Evolutionary conservation across 306 rosid species (phyloP).

Genomic region (Gleditsia sinensis): DNA sequence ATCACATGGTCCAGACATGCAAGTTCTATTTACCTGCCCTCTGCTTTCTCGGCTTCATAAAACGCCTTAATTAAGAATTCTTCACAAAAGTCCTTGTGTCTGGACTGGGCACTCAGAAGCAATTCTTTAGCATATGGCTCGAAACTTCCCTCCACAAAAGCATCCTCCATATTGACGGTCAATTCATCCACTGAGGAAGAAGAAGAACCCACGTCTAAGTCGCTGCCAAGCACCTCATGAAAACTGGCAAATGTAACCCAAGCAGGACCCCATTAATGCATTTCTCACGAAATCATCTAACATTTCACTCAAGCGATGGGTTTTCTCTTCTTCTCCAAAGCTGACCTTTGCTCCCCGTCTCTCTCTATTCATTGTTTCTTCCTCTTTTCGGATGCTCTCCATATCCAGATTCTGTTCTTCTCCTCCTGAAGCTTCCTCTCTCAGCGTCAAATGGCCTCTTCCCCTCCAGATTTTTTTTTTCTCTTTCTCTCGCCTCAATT

Average conservation of each 20-base stretch:
- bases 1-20: neutral
- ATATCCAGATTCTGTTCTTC: too few species aligned
- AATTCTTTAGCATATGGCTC: constrained; percentile 81
- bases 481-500: too few species aligned
- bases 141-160: constrained; percentile 52
- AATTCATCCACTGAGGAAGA: constrained; percentile 68
- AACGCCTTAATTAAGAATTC: constrained; percentile 91
- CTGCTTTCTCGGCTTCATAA: constrained; percentile 94
- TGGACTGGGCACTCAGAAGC: constrained; percentile 72
- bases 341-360: too few species aligned
- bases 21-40: constrained; percentile 73
- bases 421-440: too few species aligned
- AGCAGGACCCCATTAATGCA: constrained; percentile 78
- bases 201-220: constrained; percentile 39
- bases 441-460: too few species aligned
- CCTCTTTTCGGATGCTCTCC: too few species aligned
- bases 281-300: constrained; percentile 80
- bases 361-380: too few species aligned
- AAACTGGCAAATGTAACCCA: constrained; percentile 63
- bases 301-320: too few species aligned
- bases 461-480: too few species aligned
- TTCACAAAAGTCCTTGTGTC: constrained; percentile 80
- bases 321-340: too few species aligned
- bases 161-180: constrained; percentile 81
- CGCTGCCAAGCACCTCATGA: constrained; percentile 40